Percentiles rank a stretch among this genome's conserved stretches.
Conservation (phyloP, 1,284 basidiomycete genomes). For the Irpex lacteus region DNA sequence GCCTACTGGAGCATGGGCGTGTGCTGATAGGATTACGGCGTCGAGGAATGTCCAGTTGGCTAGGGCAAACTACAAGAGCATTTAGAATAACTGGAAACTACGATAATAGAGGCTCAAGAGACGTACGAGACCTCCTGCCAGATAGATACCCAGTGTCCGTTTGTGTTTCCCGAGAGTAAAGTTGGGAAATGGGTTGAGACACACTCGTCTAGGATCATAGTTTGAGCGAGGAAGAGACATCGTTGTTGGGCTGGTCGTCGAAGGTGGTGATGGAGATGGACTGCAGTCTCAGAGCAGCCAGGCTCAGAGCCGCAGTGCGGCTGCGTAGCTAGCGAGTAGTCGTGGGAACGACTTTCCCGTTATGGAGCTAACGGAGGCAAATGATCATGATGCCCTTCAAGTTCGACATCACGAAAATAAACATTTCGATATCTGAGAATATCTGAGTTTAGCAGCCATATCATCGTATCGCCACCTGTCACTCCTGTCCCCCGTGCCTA, state of each 20-base stretch:
- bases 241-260: neutral
- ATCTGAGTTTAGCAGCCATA: no score
- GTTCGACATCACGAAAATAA: no score
- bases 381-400: neutral
- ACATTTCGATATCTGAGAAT: no score
- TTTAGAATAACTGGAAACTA: no score
- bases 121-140: constrained; percentile 87
- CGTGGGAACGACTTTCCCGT: neutral
- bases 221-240: constrained; percentile 74
- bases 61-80: constrained; percentile 72
- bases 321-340: neutral
- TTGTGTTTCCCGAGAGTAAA: constrained; percentile 65
- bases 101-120: neutral
- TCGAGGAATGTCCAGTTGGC: constrained; percentile 97
- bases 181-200: constrained; percentile 69
- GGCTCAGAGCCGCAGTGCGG: neutral
- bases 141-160: constrained; percentile 85
- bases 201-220: constrained; percentile 89
- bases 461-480: no score
- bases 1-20: constrained; percentile 70
- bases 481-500: no score
- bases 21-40: constrained; percentile 85
- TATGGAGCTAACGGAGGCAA: neutral
- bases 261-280: neutral
- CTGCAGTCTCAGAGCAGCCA: neutral